Evolutionary conservation across 108 stramenopile species (phyloP), one percentile per base, ranked within the genome.

Genomic region (Seminavis robusta): DNA sequence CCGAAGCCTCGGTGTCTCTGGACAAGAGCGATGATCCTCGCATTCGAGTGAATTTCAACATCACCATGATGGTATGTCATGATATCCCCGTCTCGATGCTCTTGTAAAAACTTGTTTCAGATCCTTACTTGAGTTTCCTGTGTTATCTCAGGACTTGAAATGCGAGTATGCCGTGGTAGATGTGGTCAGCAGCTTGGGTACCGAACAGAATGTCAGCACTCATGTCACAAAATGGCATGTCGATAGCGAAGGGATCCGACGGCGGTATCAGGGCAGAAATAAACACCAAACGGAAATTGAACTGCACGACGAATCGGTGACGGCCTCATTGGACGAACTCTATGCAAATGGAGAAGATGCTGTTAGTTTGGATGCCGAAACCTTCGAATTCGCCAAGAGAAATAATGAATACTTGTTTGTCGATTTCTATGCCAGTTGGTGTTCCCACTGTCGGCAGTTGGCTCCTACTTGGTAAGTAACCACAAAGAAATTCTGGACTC

Each of bases 201-300:
- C 94, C 6, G 87, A 96, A 77, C 89, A 95, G 62, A 97, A 97
- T 73, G 90, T 98, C 7, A 95, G 94, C 23, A 65, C 86, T 24
- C 95, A 97, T 51, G 84, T 98, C 3, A 79, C 83, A 16, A 97
- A 96, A 69, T 97, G 88, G 83, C 80, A 90, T 50, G 66, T 97
- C 33, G 95, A 98, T 73, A 88, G 72, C 6, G 41, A 72, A n/a
- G 96, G 98, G 5, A 54, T 95, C 23, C 70, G 86, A 9, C 60
- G 80, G 47, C 66, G 79, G 33, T 97, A 86, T 52, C 74, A 80
- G 31, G 90, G 91, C 4, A 67, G 98, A 3, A 98, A 97, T 65
- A 33, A 38, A 41, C 69, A 85, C 32, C 94, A 96, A 59, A 75
- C 91, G 31, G 88, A 92, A 49, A 71, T 83, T 46, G 29, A 45